A percentile compares a stretch with the other conserved stretches of the same genome.
Evolutionary conservation across 768 basidiomycete genomes (phyloP).

Genomic region (Pleurotus tuoliensis): DNA sequence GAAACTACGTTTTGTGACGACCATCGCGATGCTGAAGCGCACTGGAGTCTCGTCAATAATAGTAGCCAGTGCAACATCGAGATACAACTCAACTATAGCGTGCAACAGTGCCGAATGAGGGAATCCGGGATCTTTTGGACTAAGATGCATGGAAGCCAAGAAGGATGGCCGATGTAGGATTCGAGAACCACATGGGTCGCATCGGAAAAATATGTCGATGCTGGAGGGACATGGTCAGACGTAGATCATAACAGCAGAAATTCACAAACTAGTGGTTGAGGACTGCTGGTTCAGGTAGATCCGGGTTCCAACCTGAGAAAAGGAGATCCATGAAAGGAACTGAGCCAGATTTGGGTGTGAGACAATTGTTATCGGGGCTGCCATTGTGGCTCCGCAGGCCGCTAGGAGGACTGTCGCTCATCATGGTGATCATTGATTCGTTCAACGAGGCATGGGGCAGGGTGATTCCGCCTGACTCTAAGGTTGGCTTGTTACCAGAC

Average conservation of each 20-base stretch:
- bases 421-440: conserved; percentile 38
- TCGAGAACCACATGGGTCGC: conserved; percentile 82
- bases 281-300: conserved; percentile 71
- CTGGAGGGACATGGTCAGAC: conserved; percentile 29
- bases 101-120: conserved; percentile 89
- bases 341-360: conserved; percentile 6
- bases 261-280: conserved; percentile 72
- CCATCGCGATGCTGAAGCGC: conserved; percentile 82
- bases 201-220: conserved; percentile 84
- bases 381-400: conserved; percentile 31
- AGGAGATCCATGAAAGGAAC: conserved; percentile 60
- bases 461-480: conserved; percentile 33
- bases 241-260: not conserved
- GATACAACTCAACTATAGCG: conserved; percentile 63
- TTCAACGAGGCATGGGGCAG: conserved; percentile 42
- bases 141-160: conserved; percentile 71
- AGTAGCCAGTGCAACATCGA: conserved; percentile 3
- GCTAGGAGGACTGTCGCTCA: conserved; percentile 34
- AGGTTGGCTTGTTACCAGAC: conserved; percentile 18
- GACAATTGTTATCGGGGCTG: conserved; percentile 27
- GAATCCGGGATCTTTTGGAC: conserved; percentile 78
- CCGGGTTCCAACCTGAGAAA: conserved; percentile 80
- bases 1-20: conserved; percentile 65
- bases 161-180: conserved; percentile 82
- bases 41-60: conserved; percentile 38